Evolutionary conservation across 176 grass and related monocot genomes (phyloP).

Genomic region (Oryza glumipatula): DNA sequence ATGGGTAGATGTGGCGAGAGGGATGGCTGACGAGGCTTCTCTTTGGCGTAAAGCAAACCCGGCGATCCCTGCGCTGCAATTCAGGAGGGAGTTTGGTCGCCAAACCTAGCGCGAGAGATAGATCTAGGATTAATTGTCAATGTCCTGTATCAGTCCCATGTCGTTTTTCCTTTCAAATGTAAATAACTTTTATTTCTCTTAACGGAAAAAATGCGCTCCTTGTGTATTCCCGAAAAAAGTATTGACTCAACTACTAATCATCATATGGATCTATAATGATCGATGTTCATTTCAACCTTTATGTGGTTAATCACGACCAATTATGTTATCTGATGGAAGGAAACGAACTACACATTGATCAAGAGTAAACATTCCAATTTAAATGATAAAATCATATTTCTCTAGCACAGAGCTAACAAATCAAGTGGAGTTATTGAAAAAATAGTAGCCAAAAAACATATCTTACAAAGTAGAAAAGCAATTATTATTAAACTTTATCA

Average conservation of each 20-base stretch:
- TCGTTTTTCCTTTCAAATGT: too few species aligned
- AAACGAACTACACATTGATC: background rate
- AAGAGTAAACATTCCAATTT: background rate
- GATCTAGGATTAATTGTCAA: too few species aligned
- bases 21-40: too few species aligned
- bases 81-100: too few species aligned
- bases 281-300: constrained; percentile 15
- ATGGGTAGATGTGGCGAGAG: too few species aligned
- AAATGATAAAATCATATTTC: constrained; percentile 10
- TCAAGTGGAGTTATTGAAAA: background rate
- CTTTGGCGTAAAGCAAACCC: too few species aligned
- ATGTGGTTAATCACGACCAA: constrained; percentile 12
- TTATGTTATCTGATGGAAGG: constrained; percentile 2
- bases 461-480: background rate
- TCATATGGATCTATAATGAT: background rate
- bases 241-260: background rate
- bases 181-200: too few species aligned
- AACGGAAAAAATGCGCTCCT: too few species aligned
- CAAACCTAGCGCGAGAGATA: too few species aligned
- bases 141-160: too few species aligned
- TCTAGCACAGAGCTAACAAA: constrained; percentile 21
- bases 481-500: background rate
- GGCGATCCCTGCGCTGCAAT: too few species aligned
- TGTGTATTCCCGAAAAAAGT: background rate
- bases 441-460: background rate